Base-by-base conservation (phyloP, 768 basidiomycete species). In the Plicaturopsis crispa region DNA sequence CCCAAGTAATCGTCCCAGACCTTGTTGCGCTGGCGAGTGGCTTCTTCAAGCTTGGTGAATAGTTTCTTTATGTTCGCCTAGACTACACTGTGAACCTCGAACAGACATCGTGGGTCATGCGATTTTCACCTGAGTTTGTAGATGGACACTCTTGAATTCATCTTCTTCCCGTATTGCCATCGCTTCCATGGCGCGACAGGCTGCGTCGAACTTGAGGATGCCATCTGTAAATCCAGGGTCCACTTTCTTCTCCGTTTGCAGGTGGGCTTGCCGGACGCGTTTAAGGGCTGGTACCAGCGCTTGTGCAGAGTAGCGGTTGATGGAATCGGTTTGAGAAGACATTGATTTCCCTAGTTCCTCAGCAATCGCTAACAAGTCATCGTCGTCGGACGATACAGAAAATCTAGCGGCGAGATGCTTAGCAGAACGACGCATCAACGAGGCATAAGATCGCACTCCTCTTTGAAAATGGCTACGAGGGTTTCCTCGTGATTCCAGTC, bases 401-500 rank as follows among this genome's bases (percentile, higher is more conserved):
- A n/a, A n/a, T n/a, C n/a, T n/a, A n/a, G n/a, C n/a, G n/a, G n/a
- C n/a, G n/a, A n/a, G n/a, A n/a, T n/a, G n/a, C n/a, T n/a, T n/a
- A n/a, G n/a, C n/a, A n/a, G n/a, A n/a, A n/a, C n/a, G n/a, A n/a
- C n/a, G n/a, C 37, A 57, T 58, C 0, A 53, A 57, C 40, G 58
- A 69, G 1, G 46, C 44, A 10, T 48, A 41, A 48, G 36, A 18
- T 42, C 57, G 44, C 52, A 69, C 70, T 52, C 60, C 35, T 66
- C 62, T 26, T 69, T 63, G 52, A 75, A 51, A 16, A 76, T 55
- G 31, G 66, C 67, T 12, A 73, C 61, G 23, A 77, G 60, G 2
- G 73, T 72, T n/a, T 51, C 55, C 48, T 73, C 73, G 43, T 72
- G 69, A 26, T 75, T 67, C 73, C 73, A 77, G 7, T 59, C 59